Evolutionary conservation across 2,329 filamentous ascomycete species (phyloP), one percentile per base, ranked within the genome.

Genomic region (Claviceps sp.): DNA sequence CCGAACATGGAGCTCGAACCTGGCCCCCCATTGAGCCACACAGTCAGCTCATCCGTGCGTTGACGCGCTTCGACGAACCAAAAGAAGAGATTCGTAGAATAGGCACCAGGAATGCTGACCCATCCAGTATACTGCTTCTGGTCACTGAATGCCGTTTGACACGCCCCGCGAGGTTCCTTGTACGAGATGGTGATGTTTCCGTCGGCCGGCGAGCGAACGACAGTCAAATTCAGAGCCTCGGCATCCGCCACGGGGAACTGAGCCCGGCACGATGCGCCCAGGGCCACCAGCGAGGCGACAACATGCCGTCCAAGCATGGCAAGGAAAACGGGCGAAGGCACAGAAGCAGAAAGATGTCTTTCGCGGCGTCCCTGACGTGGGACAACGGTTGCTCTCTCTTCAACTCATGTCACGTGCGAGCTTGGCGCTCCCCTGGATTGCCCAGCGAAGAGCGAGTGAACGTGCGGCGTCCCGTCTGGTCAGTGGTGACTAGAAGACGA

Each of bases 91-190:
- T 74, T 78, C 44, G 74, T 74, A 17, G 73, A 66, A 57, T 73
- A 78, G 30, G 69, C 65, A 45, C 73, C 81, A 5, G 81, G 79
- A 5, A 87, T 66, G 50, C 68, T 74, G 52, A 87, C 78, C 75
- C 85, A 87, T 60, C 84, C 84, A 4, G 81, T 79, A 61, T 82
- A 85, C 63, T 87, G 84, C 63, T 81, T 76, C 64, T 88, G 84
- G 1, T 70, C 72, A 45, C 72, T 62, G 59, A 85, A 85, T 7
- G 77, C 78, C 1, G 84, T 87, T 47, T 71, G 75, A 64, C 85
- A 88, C 13, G 76, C 81, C 46, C 77, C 80, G 7, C 70, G 64
- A 4, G 77, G 73, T 39, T 73, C 69, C 61, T 84, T 87, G 72
- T 84, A 89, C 52, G 78, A 77, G 61, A 88, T 78, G 54, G 77